These are phyloP conservation scores for Cystofilobasidium bisporidii DNA, from an alignment of 768 basidiomycete genomes.

Conservation along the genomic window DNA sequence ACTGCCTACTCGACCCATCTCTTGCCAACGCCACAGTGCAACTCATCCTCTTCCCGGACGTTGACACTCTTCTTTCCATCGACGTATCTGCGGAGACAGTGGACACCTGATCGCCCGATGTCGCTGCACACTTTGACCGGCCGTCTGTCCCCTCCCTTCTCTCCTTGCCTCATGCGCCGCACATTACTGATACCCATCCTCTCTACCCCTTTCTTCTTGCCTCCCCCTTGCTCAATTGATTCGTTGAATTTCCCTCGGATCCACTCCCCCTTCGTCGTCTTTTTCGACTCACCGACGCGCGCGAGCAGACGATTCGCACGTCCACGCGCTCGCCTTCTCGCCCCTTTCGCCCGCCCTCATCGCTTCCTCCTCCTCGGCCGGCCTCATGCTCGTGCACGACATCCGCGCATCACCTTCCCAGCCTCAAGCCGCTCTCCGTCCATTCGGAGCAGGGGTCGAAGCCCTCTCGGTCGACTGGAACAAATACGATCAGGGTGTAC, in stretches of 20 bases:
- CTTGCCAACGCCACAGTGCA: too few species aligned
- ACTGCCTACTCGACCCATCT: too few species aligned
- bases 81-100: conserved; percentile 46
- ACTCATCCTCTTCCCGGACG: too few species aligned
- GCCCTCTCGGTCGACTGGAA: conserved; percentile 36
- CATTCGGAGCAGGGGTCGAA: conserved; percentile 22
- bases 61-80: not conserved
- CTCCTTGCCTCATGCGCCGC: not conserved
- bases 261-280: not conserved
- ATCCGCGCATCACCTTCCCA: conserved; percentile 27
- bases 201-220: too few species aligned
- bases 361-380: conserved; percentile 77
- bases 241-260: too few species aligned
- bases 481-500: conserved; percentile 35
- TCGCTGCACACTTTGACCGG: conserved; percentile 75
- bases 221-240: too few species aligned
- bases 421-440: not conserved
- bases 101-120: conserved; percentile 70
- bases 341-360: conserved; percentile 77
- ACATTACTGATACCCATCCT: too few species aligned
- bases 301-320: conserved; percentile 36
- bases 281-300: too few species aligned
- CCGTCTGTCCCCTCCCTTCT: conserved; percentile 53
- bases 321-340: conserved; percentile 85
- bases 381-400: conserved; percentile 42